Base-by-base conservation (phyloP, 306 rosid genomes). In the Cucurbita pepo region DNA sequence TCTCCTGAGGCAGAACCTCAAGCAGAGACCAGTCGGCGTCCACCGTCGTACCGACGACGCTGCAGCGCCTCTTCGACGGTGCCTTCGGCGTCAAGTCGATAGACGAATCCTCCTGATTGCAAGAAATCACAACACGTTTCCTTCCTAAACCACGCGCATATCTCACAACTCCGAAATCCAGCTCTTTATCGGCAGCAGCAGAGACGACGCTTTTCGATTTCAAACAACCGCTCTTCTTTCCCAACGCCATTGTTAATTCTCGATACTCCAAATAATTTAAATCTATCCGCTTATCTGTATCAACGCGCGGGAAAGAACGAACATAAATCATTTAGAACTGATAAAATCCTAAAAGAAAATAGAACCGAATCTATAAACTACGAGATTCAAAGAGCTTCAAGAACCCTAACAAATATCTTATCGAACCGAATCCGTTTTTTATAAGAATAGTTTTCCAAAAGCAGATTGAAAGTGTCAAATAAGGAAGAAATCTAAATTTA, bases 1-100 rank as follows among this genome's bases (percentile, higher is more conserved):
- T 54, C 15, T 92, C 96, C 71, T 52, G 86, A 73, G 95, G 95
- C 74, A 90, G 72, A 47, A 88, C 78, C 82, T 92, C 91, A 4
- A 91, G 84, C 36, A 8, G 75, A 64, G 89, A 83, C 45, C 12
- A 57, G 1, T 75, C 78, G 61, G 75, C 51, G 6, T 60, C 77
- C 14, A 21, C 30, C 43, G 12, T 63, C 64, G 13, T 72, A 16
- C 40, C 19, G 11, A 36, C 77, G 6, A 19, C 79, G 15, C 86
- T 79, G 12, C 93, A 48, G 74, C 63, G 76, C 79, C 75, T 82
- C 91, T 88, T 90, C 77, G 77, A 76, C 2, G 89, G 83, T 62
- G 83, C 87, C 82, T 74, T 72, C 1, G 91, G 84, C 63, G 83
- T 61, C 8, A 79, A 79, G 51, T 75, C 72, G 8, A 22, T 47